Evolutionary conservation across 2,329 filamentous ascomycete genomes (phyloP).

Genomic region (Epichloe festucae): DNA sequence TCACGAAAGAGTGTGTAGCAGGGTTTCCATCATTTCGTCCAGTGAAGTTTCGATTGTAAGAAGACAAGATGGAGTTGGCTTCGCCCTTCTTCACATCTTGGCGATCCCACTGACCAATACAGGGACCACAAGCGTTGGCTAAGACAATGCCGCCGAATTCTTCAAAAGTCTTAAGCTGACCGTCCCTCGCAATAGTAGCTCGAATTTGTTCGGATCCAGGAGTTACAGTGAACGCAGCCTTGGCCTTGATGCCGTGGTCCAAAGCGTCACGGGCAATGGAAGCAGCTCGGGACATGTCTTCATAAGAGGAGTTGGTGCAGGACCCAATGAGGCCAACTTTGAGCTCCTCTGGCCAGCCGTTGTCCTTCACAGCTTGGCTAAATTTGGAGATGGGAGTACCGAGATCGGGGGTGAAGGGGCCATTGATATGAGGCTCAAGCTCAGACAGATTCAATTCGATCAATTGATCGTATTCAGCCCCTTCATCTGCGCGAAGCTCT

Average conservation of each 20-base stretch:
- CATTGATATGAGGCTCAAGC: conserved; percentile 97
- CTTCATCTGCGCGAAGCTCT: conserved; percentile 77
- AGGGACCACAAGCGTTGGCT: conserved; percentile 87
- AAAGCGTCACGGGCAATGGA: conserved; percentile 87
- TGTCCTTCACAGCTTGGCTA: conserved; percentile 82
- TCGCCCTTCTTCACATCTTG: conserved; percentile 88
- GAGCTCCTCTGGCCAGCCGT: conserved; percentile 91
- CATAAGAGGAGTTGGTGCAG: conserved; percentile 82
- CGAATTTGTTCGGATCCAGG: conserved; percentile 96
- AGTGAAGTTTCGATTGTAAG: conserved; percentile 99
- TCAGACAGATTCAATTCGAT: conserved; percentile 92
- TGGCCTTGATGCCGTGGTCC: conserved; percentile 85
- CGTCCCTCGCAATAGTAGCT: conserved; percentile 81
- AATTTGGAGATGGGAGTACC: conserved; percentile 97
- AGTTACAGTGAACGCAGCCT: conserved; percentile 86
- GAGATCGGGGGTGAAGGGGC: conserved; percentile 96
- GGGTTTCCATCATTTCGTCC: conserved; percentile 95
- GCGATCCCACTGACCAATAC: conserved; percentile 93
- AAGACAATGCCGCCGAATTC: conserved; percentile 91
- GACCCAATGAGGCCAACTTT: conserved; percentile 96
- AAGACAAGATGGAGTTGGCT: conserved; percentile 93
- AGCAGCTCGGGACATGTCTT: conserved; percentile 88
- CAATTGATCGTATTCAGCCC: conserved; percentile 87
- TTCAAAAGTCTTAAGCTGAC: conserved; percentile 87
- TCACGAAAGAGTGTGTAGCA: conserved; percentile 85